phyloP scores from a whole-genome alignment of 192 early-diverging fungal genomes.

The Fimicolochytrium jonesii region DNA sequence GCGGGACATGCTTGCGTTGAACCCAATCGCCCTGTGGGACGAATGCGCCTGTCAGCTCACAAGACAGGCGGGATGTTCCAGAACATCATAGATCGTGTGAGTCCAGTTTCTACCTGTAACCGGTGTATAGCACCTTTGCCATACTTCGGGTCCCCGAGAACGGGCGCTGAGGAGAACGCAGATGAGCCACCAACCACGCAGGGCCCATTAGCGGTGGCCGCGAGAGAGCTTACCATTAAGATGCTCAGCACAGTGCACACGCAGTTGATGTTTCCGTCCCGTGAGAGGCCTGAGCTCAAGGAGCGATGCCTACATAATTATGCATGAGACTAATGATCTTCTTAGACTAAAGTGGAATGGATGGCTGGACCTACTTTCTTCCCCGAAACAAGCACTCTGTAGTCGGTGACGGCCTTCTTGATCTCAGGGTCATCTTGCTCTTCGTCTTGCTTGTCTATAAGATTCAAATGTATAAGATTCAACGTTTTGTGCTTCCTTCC shows the following conservation, averaged over 20 bases:
- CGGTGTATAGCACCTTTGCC: conserved; percentile 32
- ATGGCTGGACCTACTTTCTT: no score
- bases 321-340: conserved; percentile 2
- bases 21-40: conserved; percentile 17
- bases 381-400: conserved; percentile 4
- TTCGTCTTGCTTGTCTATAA: conserved; percentile 20
- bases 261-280: conserved; percentile 47
- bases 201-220: not conserved
- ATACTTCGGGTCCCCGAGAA: conserved; percentile 46
- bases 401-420: conserved; percentile 33
- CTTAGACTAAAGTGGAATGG: not conserved
- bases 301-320: conserved; percentile 13
- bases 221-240: conserved; percentile 12
- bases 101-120: conserved; percentile 14
- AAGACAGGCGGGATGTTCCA: not conserved
- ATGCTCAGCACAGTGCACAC: conserved; percentile 37
- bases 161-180: conserved; percentile 11
- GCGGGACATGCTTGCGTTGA: conserved; percentile 30
- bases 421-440: not conserved
- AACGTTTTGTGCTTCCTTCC: not conserved
- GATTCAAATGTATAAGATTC: not conserved
- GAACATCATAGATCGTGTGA: not conserved
- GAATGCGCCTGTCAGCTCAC: not conserved
- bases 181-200: not conserved
- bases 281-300: conserved; percentile 38